A percentile compares a stretch with the other conserved stretches of the same genome.
Conservation (phyloP, 106 monocot genomes). For the Dioscorea dumetorum region DNA sequence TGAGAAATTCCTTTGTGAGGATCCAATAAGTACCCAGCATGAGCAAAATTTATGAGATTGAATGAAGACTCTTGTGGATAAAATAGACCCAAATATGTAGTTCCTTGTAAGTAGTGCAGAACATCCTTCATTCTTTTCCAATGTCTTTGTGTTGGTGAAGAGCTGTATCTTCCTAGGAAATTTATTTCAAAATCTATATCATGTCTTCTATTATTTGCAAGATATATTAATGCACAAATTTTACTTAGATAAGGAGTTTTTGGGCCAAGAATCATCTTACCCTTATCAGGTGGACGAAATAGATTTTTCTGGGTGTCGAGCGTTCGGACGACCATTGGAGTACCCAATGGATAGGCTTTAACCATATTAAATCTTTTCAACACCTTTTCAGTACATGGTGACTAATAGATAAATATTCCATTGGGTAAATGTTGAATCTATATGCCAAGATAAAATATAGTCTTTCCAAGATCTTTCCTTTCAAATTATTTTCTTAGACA, state of each 20-base stretch:
- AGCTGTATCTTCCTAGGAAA: background rate
- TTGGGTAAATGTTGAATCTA: background rate
- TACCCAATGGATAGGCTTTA: background rate
- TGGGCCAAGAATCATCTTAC: background rate
- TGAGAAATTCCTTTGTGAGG: too few species aligned
- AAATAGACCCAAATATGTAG: too few species aligned
- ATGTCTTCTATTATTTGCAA: background rate
- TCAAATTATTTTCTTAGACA: background rate
- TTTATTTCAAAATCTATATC: background rate
- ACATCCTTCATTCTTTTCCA: constrained; percentile 8
- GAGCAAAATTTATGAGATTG: too few species aligned
- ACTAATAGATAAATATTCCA: background rate
- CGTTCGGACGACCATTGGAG: background rate
- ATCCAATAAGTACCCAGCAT: too few species aligned
- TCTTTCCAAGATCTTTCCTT: background rate
- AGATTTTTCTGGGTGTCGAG: background rate
- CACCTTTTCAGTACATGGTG: background rate
- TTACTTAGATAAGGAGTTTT: background rate
- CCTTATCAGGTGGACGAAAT: background rate
- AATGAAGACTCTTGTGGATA: too few species aligned
- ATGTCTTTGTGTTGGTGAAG: background rate
- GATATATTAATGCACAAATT: constrained; percentile 2
- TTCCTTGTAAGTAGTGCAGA: too few species aligned
- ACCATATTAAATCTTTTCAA: background rate
- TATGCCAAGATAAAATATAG: background rate